Percentiles rank a stretch among this genome's conserved stretches.
phyloP scores from a whole-genome alignment of 2,329 filamentous ascomycete species.

The Aureobasidium leucospermi region DNA sequence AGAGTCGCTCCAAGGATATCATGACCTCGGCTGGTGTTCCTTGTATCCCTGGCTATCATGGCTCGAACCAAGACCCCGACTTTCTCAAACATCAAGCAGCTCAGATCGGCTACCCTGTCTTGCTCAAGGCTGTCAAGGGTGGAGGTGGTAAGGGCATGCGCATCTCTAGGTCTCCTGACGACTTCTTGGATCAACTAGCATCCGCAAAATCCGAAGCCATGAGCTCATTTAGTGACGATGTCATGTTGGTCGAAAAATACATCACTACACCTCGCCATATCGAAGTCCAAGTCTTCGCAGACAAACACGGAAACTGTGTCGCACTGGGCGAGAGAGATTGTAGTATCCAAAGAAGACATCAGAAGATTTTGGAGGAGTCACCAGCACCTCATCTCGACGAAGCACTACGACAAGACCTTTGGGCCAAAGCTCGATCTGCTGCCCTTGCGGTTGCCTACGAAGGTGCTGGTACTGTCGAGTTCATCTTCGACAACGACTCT shows the following conservation, averaged over 20 bases:
- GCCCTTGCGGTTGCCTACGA: constrained; percentile 58
- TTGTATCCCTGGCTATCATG: constrained; percentile 94
- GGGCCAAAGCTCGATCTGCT: constrained; percentile 57
- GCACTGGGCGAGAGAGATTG: constrained; percentile 59
- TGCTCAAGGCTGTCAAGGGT: constrained; percentile 60
- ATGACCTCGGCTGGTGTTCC: constrained; percentile 94
- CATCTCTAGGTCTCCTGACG: constrained; percentile 50
- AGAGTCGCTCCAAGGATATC: constrained; percentile 87
- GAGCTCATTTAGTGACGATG: constrained; percentile 58
- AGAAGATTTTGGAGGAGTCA: constrained; percentile 61
- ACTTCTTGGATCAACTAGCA: constrained; percentile 54
- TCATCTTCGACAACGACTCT: constrained; percentile 61
- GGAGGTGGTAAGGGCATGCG: constrained; percentile 64
- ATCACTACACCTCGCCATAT: constrained; percentile 61
- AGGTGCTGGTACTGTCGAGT: constrained; percentile 60
- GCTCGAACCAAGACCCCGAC: constrained; percentile 63
- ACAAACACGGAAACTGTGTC: constrained; percentile 57
- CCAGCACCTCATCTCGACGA: constrained; percentile 56
- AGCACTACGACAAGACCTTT: constrained; percentile 54
- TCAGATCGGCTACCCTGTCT: constrained; percentile 59
- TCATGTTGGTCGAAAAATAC: constrained; percentile 62
- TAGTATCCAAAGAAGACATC: constrained; percentile 58
- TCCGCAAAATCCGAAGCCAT: constrained; percentile 58
- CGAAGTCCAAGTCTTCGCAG: constrained; percentile 61
- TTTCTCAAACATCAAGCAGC: constrained; percentile 62